These are phyloP conservation scores for Gelatoporia subvermispora DNA, from an alignment of 768 basidiomycete species.

Conservation along the genomic window DNA sequence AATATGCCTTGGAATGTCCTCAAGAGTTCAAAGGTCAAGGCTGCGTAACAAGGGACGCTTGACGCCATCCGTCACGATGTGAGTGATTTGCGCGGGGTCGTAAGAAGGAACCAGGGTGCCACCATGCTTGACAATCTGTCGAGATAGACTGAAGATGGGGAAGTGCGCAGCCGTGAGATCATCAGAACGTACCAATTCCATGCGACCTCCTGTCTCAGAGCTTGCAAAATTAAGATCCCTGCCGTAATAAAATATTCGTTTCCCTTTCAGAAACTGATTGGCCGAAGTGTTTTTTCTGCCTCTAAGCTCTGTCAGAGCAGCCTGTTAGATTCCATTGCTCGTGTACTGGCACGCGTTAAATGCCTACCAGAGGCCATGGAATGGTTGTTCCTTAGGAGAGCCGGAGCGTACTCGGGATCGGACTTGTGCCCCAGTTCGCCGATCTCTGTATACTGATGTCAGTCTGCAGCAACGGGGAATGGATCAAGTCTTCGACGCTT, in stretches of 20 bases:
- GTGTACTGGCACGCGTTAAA: too few relatives aligned
- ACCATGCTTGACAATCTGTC: conserved; percentile 59
- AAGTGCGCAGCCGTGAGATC: neutral
- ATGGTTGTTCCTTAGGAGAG: too few relatives aligned
- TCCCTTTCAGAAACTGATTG: conserved; percentile 42
- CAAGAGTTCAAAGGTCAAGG: conserved; percentile 44
- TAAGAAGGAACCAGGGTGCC: conserved; percentile 56
- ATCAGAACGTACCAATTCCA: conserved; percentile 52
- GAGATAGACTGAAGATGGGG: neutral
- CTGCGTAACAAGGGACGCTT: conserved; percentile 26
- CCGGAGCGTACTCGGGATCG: too few relatives aligned
- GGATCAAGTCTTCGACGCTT: too few relatives aligned
- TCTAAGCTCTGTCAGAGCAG: conserved; percentile 19
- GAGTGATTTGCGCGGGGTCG: conserved; percentile 53
- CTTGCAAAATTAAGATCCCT: conserved; percentile 53
- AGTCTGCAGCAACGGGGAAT: too few relatives aligned
- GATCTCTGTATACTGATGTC: too few relatives aligned
- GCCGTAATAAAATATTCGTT: conserved; percentile 53
- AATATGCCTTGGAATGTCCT: conserved; percentile 59
- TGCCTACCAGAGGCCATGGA: too few relatives aligned
- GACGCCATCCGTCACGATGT: conserved; percentile 48
- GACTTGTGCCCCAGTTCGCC: too few relatives aligned
- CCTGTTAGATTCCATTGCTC: conserved; percentile 17
- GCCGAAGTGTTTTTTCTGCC: conserved; percentile 4
- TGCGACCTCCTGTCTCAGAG: conserved; percentile 45